Percentiles rank a stretch among this genome's conserved stretches.
These are phyloP conservation scores for Xylaria sp. DNA, from an alignment of 2,329 filamentous ascomycete genomes.

Conservation along the genomic window DNA sequence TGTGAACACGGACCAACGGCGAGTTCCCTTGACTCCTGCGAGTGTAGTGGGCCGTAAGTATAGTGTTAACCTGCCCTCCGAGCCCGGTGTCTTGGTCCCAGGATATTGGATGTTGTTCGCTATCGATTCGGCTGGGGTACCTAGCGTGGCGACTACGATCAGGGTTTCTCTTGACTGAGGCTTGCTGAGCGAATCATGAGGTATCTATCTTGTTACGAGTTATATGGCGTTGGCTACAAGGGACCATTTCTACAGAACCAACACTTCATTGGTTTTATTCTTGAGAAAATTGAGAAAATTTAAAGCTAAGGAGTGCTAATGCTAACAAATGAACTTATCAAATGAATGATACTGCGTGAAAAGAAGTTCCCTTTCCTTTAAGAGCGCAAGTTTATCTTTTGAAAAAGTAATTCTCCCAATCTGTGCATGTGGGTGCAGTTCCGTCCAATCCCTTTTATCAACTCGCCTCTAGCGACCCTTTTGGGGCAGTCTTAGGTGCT, in stretches of 20 bases:
- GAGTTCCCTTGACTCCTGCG: constrained; percentile 46
- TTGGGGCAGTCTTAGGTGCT: not conserved
- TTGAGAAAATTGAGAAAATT: not conserved
- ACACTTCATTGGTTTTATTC: not conserved
- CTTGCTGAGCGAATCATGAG: too few species aligned
- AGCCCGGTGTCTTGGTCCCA: constrained; percentile 52
- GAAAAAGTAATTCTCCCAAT: not conserved
- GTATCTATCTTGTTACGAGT: too few species aligned
- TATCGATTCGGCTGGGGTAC: constrained; percentile 48
- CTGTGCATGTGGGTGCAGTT: not conserved
- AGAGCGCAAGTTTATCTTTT: too few species aligned
- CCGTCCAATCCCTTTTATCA: not conserved
- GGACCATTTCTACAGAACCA: not conserved
- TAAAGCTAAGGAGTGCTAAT: not conserved
- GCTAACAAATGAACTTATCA: not conserved
- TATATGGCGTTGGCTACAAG: not conserved
- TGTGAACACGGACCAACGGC: constrained; percentile 59
- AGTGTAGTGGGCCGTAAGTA: constrained; percentile 39
- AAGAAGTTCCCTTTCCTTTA: not conserved
- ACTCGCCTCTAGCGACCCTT: not conserved
- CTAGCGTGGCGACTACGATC: constrained; percentile 49
- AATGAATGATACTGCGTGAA: not conserved
- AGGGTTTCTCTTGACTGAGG: constrained; percentile 27
- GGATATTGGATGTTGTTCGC: constrained; percentile 58
- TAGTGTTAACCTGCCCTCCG: constrained; percentile 47